Conservation (phyloP, 768 basidiomycete genomes). For the Lyophyllum shimeji region DNA sequence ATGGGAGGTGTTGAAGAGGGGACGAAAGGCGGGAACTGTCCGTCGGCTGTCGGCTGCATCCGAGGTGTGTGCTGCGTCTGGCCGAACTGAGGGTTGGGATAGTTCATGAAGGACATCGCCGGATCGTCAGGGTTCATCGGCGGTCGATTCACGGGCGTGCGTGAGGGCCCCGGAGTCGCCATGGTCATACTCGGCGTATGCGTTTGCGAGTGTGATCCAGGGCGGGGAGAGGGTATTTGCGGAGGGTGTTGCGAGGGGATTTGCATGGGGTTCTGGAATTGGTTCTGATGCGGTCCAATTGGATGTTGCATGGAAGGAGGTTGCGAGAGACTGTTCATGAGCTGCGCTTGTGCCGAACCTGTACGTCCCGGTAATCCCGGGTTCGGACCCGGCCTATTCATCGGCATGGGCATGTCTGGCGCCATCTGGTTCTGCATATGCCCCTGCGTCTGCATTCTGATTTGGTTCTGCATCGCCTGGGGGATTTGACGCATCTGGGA, state of each 20-base stretch:
- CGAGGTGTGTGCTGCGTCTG: conserved; percentile 32
- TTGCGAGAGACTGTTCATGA: conserved; percentile 48
- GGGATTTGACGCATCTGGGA: conserved; percentile 34
- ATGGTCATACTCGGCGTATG: conserved; percentile 43
- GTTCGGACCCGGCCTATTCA: conserved; percentile 38
- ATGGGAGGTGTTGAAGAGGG: conserved; percentile 51
- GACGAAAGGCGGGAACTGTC: conserved; percentile 40
- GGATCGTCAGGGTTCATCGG: conserved; percentile 47
- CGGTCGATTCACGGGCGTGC: conserved; percentile 37
- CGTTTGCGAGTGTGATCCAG: conserved; percentile 33
- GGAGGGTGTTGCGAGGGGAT: conserved; percentile 37
- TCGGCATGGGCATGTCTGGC: conserved; percentile 37
- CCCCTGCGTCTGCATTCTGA: conserved; percentile 36
- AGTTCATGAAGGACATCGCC: conserved; percentile 41
- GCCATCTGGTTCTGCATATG: conserved; percentile 27
- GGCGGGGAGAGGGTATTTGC: conserved; percentile 41
- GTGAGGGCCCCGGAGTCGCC: conserved; percentile 35
- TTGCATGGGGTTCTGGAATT: conserved; percentile 37
- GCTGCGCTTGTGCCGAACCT: conserved; percentile 41
- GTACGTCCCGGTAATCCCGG: conserved; percentile 44
- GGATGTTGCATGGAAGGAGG: conserved; percentile 32
- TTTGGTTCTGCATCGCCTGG: conserved; percentile 32
- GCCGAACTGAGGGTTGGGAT: conserved; percentile 32
- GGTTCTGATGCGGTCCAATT: conserved; percentile 32
- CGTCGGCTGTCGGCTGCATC: conserved; percentile 23